Evolutionary conservation across 495 filamentous ascomycete species (phyloP), one percentile per base, ranked within the genome.

Genomic region (Aspergillus avenaceus): DNA sequence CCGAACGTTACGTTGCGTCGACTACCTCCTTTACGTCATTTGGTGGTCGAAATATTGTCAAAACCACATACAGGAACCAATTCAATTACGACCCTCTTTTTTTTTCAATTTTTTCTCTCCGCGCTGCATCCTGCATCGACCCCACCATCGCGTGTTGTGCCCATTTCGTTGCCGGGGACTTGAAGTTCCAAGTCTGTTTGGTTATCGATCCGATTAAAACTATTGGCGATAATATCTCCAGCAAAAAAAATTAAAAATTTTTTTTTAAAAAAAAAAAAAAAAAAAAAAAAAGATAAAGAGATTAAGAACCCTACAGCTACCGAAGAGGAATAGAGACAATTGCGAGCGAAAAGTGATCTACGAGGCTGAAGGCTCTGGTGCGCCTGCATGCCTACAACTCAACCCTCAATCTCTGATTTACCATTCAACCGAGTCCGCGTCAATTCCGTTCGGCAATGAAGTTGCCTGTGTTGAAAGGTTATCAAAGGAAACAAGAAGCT

Each of bases 1-100:
- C 26, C 37, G 38, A 37, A 21, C 22, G 21, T 49, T 49, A 41
- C 41, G 41, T 49, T 45, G 41, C 51, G 25, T 42, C 34, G 37
- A 29, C 40, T 11, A 14, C n/a, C 8, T 42, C 47, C 28, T 55
- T 37, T 55, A 56, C 53, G 53, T 56, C 53, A 56, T 56, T 53
- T 13, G 16, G 19, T 45, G 43, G 26, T 40, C 47, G 26, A 5
- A 29, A 28, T 47, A 26, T 38, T 44, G 40, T 45, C 42, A 19
- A 42, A 32, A 29, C 36, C 13, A 18, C 40, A 44, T 25, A 44
- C 14, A 7, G 7, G 12, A 18, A 28, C 27, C 24, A 25, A 9
- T 16, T 4, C 24, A 24, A 19, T 16, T 19, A 45, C 29, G 31
- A 25, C 19, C 14, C 16, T 18, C 14, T 27, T 19, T 38, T 18